Base-by-base conservation (phyloP, 2,329 filamentous ascomycete genomes). In the Cladosporium sp. region DNA sequence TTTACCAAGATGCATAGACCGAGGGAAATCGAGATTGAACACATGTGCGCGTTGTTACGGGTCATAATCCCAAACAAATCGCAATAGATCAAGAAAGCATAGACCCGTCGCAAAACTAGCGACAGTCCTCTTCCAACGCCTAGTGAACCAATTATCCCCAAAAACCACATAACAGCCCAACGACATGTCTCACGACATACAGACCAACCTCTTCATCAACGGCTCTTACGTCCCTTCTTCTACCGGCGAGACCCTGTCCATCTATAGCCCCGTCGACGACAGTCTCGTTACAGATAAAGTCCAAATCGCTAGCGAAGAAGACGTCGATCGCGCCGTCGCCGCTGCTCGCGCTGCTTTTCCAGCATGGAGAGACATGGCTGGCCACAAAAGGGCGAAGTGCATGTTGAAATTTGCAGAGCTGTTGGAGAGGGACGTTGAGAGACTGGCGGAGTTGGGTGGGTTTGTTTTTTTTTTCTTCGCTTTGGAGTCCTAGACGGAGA, bases 341-440 rank as follows among this genome's bases (percentile, higher is more conserved):
- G 81, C 85, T 17, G 88, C 89, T 0, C 77, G 83, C 20, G 77
- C 78, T 17, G 89, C 89, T 1, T 87, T 89, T 70, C 80, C 79
- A 37, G 73, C 78, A 57, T 95, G 90, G 90, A 78, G 80, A 37
- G 81, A 80, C 62, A 82, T 81, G 2, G 83, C 65, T 80, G 48
- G 81, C 83, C 3, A 66, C 74, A 70, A 79, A 34, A 85, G 88
- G 24, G 83, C 89, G 22, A 82, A 88, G 60, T 83, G 93, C 60
- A 80, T 94, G 63, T 74, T 87, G 58, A 85, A 83, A 68, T 86
- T 88, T 0, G 85, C 86, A 32, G 64, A 67, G 39, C 51, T 66
- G 22, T 59, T 70, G 35, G 62, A 68, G 60, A 53, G 55, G 42
- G 63, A 69, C 58, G 51, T 77, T 17, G 79, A 83, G 10, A 87